A percentile compares a stretch with the other conserved stretches of the same genome.
Conservation (phyloP, 306 rosid genomes). For the Vigna mungo region DNA sequence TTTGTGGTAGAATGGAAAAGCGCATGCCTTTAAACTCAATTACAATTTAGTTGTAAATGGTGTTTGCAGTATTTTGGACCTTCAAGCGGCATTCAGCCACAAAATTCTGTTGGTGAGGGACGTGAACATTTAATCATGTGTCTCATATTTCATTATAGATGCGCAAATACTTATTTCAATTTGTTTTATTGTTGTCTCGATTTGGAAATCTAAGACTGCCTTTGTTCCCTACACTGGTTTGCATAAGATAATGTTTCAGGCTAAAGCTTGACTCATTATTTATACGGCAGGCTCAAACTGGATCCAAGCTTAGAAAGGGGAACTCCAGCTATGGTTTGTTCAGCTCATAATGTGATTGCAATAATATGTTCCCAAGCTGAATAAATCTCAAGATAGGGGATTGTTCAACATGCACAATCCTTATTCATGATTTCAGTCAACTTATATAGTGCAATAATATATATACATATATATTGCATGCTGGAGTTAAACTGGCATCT, state of each 20-base stretch:
- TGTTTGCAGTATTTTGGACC: constrained; percentile 64
- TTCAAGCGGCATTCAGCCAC: constrained; percentile 67
- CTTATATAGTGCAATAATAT: background rate
- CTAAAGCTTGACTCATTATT: constrained; percentile 42
- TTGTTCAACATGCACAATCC: constrained; percentile 20
- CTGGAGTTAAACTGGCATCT: constrained; percentile 21
- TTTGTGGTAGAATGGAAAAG: constrained; percentile 54
- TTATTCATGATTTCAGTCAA: constrained; percentile 14
- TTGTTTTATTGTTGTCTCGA: constrained; percentile 28
- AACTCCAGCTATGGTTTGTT: constrained; percentile 38
- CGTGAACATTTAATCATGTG: constrained; percentile 49
- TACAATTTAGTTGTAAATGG: constrained; percentile 61
- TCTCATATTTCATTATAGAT: constrained; percentile 47
- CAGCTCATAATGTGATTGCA: constrained; percentile 44
- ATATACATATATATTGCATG: no score
- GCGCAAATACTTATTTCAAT: constrained; percentile 31
- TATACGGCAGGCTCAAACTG: constrained; percentile 38
- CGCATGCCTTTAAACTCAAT: constrained; percentile 51
- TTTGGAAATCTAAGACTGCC: constrained; percentile 39
- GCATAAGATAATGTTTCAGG: constrained; percentile 38
- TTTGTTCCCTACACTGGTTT: constrained; percentile 38
- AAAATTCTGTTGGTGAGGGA: constrained; percentile 57
- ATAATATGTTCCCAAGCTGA: constrained; percentile 40
- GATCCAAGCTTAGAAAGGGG: constrained; percentile 38
- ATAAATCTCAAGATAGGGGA: constrained; percentile 33